phyloP scores from a whole-genome alignment of 371 early-diverging fungal genomes.

The Rhizomucor miehei region DNA sequence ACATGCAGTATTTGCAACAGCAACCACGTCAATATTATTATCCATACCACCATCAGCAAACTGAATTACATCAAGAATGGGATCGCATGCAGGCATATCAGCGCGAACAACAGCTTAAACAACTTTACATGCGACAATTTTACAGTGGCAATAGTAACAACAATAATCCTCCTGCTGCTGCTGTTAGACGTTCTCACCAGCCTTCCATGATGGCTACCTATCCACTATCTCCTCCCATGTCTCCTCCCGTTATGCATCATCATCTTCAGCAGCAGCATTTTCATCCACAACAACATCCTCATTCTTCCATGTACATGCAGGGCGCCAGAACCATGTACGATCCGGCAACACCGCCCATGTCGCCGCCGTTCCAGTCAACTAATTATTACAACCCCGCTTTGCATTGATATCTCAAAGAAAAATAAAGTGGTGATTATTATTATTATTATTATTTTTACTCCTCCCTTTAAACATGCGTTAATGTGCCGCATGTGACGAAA shows the following conservation, averaged over 20 bases:
- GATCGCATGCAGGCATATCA: constrained; percentile 39
- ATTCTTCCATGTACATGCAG: neutral
- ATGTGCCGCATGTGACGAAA: constrained; percentile 22
- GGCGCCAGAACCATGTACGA: too few species aligned
- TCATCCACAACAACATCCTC: neutral
- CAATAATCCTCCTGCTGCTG: too few species aligned
- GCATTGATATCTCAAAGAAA: neutral
- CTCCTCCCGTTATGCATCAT: neutral
- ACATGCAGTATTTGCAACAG: constrained; percentile 18
- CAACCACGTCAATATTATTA: constrained; percentile 5
- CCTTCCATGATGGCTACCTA: neutral
- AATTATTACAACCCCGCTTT: neutral
- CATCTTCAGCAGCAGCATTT: neutral
- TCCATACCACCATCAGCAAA: constrained; percentile 23
- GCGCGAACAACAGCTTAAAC: constrained; percentile 35
- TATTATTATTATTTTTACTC: neutral
- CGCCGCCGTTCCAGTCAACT: neutral
- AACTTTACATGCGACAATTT: constrained; percentile 18
- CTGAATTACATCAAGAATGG: constrained; percentile 35
- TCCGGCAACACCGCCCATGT: neutral
- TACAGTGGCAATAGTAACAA: neutral
- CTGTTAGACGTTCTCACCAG: neutral
- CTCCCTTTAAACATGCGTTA: neutral
- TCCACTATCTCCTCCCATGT: neutral
- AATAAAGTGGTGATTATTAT: neutral